Evolutionary conservation across 805 yeast genomes (phyloP), one percentile per base, ranked within the genome.

Genomic region (Starmerella stellata): DNA sequence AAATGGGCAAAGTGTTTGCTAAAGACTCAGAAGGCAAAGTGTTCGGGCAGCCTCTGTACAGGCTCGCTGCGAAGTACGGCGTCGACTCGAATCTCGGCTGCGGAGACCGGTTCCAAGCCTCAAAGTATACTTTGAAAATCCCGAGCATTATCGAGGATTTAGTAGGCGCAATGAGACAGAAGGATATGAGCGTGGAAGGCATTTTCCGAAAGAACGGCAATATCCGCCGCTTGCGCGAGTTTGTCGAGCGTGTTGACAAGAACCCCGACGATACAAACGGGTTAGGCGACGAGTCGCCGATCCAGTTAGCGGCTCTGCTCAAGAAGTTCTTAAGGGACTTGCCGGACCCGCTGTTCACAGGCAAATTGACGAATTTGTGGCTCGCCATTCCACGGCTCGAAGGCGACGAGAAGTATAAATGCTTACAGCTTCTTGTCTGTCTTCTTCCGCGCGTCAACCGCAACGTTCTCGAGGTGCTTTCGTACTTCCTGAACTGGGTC

Each of bases 131-230:
- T n/a, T 66, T 90, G 32, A 68, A 74, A 28, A 78, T 90, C 31
- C 99, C 99, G 1, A 67, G 80, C 35, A 63, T 90, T 29, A 66
- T 90, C 32, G 96, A 87, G 51, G 96, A 90, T 51, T 62, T 85
- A 15, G 72, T 90, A 27, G 69, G 72, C 23, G 79, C 93, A 0
- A 69, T 90, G 63, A 70, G 80, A 38, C 87, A 78, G 43, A 82
- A 80, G 65, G 96, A 90, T 58, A 72, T 87, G 77, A 80, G 95
- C 2, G 83, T 61, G 8, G 98, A 90, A 58, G 98, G 98, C 43
- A 77, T 90, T 4, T 90, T 90, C 68, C 72, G 99, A 51, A 78
- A 85, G 53, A 90, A 90, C 54, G 99, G 99, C 52, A 90, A 90
- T 54, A 85, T 90, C 52, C 74, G 83, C 50, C 69, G 79, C 34